phyloP scores from a whole-genome alignment of 2,329 filamentous ascomycete genomes.

The Zymoseptoria ardabiliae region DNA sequence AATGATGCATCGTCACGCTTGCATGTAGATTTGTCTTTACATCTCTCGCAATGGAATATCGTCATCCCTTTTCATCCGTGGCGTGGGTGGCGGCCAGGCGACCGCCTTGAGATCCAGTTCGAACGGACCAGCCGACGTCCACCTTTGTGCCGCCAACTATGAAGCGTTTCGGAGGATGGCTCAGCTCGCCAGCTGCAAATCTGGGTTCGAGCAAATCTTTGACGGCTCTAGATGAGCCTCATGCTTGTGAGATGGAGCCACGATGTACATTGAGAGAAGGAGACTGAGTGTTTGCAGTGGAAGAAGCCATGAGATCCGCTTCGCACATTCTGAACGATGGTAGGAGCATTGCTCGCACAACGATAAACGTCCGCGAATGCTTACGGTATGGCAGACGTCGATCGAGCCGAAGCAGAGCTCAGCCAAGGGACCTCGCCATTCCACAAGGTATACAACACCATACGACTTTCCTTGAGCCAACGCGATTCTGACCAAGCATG shows the following conservation, averaged over 20 bases:
- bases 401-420: constrained; percentile 68
- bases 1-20: not conserved
- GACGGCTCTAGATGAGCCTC: constrained; percentile 51
- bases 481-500: constrained; percentile 2
- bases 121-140: not conserved
- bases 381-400: constrained; percentile 54
- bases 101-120: not conserved
- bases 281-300: constrained; percentile 29
- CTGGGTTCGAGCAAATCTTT: constrained; percentile 47
- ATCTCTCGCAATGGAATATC: not conserved
- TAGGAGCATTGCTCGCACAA: constrained; percentile 19
- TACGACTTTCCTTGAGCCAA: not conserved
- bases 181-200: constrained; percentile 28
- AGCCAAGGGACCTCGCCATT: constrained; percentile 73
- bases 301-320: constrained; percentile 37
- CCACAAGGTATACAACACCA: constrained; percentile 52
- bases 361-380: not conserved
- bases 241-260: constrained; percentile 48
- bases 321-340: constrained; percentile 34
- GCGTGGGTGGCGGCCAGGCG: not conserved
- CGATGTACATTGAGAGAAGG: not conserved
- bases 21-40: not conserved
- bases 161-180: constrained; percentile 33
- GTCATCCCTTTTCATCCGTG: not conserved
- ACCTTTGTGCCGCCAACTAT: constrained; percentile 11